Evolutionary conservation across 306 rosid genomes (phyloP).

Genomic region (Acacia melanoxylon): DNA sequence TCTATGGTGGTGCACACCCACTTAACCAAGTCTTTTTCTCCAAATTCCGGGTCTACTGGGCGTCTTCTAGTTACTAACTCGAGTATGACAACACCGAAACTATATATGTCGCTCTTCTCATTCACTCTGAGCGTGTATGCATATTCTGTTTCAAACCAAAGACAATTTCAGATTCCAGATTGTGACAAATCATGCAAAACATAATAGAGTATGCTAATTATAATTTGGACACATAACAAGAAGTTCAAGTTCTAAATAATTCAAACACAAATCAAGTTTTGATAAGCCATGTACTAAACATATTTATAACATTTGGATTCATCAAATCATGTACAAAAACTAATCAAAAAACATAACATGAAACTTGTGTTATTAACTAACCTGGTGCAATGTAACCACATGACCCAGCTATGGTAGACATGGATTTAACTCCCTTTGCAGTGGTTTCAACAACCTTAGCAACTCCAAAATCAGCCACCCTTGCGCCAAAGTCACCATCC

Average conservation of each 20-base stretch:
- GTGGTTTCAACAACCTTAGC: conserved; percentile 75
- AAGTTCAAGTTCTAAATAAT: not conserved
- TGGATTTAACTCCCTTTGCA: conserved; percentile 63
- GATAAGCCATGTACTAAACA: not conserved
- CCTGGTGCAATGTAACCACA: conserved; percentile 99
- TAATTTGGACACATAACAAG: not conserved
- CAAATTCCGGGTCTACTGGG: conserved; percentile 88
- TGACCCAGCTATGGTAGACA: conserved; percentile 90
- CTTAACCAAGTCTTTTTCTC: conserved; percentile 89
- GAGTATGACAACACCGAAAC: conserved; percentile 89
- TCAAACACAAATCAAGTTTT: not conserved
- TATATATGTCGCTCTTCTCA: conserved; percentile 96
- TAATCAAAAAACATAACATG: not conserved
- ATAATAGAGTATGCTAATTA: conserved; percentile 16
- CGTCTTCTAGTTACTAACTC: conserved; percentile 77
- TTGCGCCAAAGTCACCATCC: conserved; percentile 84
- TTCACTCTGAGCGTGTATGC: conserved; percentile 93
- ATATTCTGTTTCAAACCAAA: conserved; percentile 59
- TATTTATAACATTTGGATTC: conserved; percentile 3
- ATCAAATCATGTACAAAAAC: not conserved
- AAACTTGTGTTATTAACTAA: conserved; percentile 40
- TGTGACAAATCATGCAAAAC: not conserved
- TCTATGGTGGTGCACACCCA: conserved; percentile 94
- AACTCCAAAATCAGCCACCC: conserved; percentile 95
- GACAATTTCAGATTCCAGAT: not conserved